phyloP scores from a whole-genome alignment of 169 alveolate genomes.

The Eimeria praecox region DNA sequence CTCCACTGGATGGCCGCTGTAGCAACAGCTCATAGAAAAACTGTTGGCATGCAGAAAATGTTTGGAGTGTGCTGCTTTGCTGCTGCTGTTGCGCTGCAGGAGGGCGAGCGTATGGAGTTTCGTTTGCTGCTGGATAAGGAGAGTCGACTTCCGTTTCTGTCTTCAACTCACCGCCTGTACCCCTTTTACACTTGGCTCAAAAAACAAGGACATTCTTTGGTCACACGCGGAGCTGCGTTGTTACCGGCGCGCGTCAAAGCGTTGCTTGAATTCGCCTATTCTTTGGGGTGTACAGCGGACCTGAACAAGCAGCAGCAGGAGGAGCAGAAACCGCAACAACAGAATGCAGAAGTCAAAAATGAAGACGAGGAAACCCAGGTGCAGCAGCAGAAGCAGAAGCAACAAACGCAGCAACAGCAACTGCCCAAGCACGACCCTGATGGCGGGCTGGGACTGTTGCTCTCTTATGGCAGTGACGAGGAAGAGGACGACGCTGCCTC shows the following conservation, averaged over 20 bases:
- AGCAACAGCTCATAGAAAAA: background rate
- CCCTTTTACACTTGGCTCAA: constrained; percentile 73
- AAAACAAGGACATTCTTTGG: constrained; percentile 58
- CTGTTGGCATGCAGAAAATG: background rate
- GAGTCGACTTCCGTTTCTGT: constrained; percentile 65
- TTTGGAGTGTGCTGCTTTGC: background rate
- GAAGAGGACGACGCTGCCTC: constrained; percentile 43
- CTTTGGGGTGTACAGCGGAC: background rate
- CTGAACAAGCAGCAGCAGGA: constrained; percentile 29
- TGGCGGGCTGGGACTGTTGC: constrained; percentile 67
- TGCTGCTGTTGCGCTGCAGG: constrained; percentile 39
- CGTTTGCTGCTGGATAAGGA: constrained; percentile 71
- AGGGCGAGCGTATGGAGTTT: constrained; percentile 82
- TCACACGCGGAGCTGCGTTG: constrained; percentile 28
- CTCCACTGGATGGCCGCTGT: background rate
- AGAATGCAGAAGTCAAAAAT: background rate
- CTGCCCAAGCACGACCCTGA: constrained; percentile 50
- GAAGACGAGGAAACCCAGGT: background rate
- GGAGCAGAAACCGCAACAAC: background rate
- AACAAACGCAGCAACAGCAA: constrained; percentile 13
- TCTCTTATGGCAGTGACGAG: constrained; percentile 53
- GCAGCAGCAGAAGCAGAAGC: background rate
- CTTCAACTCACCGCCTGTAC: constrained; percentile 74
- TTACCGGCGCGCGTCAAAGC: constrained; percentile 59
- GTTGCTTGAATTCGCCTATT: constrained; percentile 33